A percentile compares a stretch with the other conserved stretches of the same genome.
Conservation (phyloP, 208 protist genomes). For the Trichomonas vaginalis region DNA sequence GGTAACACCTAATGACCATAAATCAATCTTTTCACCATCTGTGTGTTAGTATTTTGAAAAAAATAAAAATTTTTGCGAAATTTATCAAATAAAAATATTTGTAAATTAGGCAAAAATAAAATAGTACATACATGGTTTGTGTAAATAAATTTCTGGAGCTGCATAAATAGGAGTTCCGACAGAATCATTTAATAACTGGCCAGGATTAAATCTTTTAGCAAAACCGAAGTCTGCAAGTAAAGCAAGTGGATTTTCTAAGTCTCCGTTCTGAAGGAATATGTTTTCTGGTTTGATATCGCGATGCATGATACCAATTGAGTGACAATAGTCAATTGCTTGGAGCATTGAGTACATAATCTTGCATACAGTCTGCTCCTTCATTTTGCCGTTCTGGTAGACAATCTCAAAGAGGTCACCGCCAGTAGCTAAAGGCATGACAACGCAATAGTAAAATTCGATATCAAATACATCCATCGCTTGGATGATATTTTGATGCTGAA, state of each 20-base stretch:
- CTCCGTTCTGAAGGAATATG: neutral
- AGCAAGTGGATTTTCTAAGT: neutral
- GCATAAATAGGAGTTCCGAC: neutral
- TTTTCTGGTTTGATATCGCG: constrained; percentile 3
- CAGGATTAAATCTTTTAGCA: neutral
- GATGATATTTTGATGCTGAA: neutral
- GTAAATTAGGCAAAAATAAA: neutral
- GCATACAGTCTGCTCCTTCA: neutral
- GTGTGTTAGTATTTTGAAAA: neutral
- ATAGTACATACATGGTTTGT: neutral
- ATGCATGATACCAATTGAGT: neutral
- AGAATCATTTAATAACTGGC: neutral
- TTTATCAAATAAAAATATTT: neutral
- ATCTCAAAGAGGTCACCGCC: neutral
- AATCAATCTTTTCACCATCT: neutral
- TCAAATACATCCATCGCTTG: neutral
- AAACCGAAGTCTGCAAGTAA: neutral
- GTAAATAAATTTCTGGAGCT: neutral
- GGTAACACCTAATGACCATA: constrained; percentile 10
- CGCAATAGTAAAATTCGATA: neutral
- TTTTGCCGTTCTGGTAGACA: neutral
- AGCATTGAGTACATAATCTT: neutral
- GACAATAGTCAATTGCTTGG: neutral
- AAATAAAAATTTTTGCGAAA: neutral
- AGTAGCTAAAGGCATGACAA: neutral